Evolutionary conservation across 2,329 filamentous ascomycete species (phyloP).

Genomic region (Nigrospora sphaerica): DNA sequence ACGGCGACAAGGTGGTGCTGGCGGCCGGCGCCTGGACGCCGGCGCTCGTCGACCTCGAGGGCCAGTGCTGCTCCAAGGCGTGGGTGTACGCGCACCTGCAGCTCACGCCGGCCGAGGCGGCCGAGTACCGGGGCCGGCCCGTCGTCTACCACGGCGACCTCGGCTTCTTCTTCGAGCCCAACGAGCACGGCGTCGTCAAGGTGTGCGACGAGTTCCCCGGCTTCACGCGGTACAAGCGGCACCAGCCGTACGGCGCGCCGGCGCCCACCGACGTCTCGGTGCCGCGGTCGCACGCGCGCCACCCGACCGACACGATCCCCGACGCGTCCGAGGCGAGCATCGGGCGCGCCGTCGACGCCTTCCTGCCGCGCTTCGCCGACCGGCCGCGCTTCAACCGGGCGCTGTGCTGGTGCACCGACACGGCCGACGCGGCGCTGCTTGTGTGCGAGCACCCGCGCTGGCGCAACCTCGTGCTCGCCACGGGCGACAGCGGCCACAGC

Average conservation of each 20-base stretch:
- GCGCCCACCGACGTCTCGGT: conserved; percentile 20
- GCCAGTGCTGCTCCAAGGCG: conserved; percentile 31
- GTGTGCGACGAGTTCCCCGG: conserved; percentile 31
- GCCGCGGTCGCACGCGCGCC: conserved; percentile 27
- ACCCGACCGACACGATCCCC: conserved; percentile 28
- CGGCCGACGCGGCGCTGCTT: conserved; percentile 22
- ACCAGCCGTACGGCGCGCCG: conserved; percentile 24
- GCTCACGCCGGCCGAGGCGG: conserved; percentile 30
- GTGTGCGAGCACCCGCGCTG: conserved; percentile 29
- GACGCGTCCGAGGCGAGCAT: conserved; percentile 23
- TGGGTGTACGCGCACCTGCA: conserved; percentile 40
- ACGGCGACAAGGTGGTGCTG: conserved; percentile 34
- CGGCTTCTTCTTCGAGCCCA: conserved; percentile 42
- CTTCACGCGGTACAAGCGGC: conserved; percentile 27
- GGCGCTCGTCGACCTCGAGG: conserved; percentile 25
- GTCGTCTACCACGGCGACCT: conserved; percentile 38
- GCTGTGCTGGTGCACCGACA: conserved; percentile 28
- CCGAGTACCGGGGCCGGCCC: conserved; percentile 30
- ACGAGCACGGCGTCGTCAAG: conserved; percentile 29
- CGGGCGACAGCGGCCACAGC: conserved; percentile 37
- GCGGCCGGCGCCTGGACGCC: conserved; percentile 32
- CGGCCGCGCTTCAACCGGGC: conserved; percentile 22
- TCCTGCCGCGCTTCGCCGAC: conserved; percentile 19
- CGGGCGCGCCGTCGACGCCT: conserved; percentile 19
- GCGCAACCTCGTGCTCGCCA: conserved; percentile 38